Base-by-base conservation (phyloP, 257 asterid species). In the Solanum rostratum region DNA sequence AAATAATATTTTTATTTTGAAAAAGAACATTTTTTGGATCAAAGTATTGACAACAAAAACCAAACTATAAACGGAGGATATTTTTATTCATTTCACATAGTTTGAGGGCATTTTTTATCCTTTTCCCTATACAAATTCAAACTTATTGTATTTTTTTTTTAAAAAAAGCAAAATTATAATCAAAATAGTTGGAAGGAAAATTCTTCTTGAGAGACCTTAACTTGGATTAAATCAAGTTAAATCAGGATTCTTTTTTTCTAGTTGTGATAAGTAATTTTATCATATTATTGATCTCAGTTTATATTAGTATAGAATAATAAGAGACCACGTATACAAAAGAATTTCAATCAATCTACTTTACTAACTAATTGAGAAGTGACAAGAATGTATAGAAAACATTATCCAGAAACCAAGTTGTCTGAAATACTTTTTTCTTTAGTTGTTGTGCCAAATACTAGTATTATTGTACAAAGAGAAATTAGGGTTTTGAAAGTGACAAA, bases 401-500 rank as follows among this genome's bases (percentile, higher is more conserved):
- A 74, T 74, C 60, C 16, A 76, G 16, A 27, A 46, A 22, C 27
- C 60, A 0, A 14, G 60, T 76, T 15, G 45, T 76, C 59, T 43
- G n/a, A 45, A n/a, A 7, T 39, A 10, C 50, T 18, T 20, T 24
- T 20, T 53, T 82, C 53, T 16, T 43, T 24, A 82, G 20, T 33
- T 39, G 14, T 27, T 30, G 37, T 27, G 59, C 16, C 49, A 70
- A 70, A 70, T 41, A 7, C 16, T 18, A 3, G n/a, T 30, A 57
- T 74, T 20, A 45, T 30, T 49, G 60, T 24, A 73, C 1, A 1
- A 2, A 16, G 43, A 14, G 29, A 62, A 39, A 45, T 43, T 20
- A n/a, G 43, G 24, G 63, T 50, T 79, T 70, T 69, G 22, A 57
- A 37, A 54, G 9, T 37, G 87, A 85, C 87, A 88, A 85, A 86